These are phyloP conservation scores for Ceratobasidium papillatum DNA, from an alignment of 1,284 basidiomycete species.

Conservation along the genomic window DNA sequence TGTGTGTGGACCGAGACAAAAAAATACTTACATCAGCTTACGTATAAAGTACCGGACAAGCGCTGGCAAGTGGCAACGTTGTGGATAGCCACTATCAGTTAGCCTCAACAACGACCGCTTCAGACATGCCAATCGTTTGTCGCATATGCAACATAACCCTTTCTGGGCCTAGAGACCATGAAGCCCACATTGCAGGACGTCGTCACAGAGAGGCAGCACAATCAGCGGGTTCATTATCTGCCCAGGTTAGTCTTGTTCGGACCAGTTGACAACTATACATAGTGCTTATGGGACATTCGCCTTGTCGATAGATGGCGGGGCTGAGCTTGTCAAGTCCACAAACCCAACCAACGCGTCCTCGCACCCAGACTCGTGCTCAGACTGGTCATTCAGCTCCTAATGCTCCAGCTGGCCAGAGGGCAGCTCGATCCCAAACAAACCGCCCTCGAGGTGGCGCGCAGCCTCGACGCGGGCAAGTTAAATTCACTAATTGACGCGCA, in stretches of 20 bases:
- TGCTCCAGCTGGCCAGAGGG: not conserved
- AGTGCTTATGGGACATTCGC: not conserved
- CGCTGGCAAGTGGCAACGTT: conserved; percentile 2
- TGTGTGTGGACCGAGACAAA: too few relatives aligned
- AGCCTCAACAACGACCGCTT: not conserved
- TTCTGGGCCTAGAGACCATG: not conserved
- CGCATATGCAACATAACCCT: not conserved
- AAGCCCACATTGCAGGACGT: conserved; percentile 5
- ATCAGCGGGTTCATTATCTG: not conserved
- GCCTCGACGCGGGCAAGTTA: not conserved
- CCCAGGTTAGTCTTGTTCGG: not conserved
- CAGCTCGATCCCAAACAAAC: not conserved
- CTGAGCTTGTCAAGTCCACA: not conserved
- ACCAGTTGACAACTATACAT: too few relatives aligned
- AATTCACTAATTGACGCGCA: too few relatives aligned
- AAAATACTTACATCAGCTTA: not conserved
- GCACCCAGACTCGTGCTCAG: not conserved
- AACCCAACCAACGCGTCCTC: not conserved
- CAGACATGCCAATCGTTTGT: not conserved
- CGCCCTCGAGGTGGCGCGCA: not conserved
- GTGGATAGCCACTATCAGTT: not conserved
- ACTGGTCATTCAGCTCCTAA: not conserved
- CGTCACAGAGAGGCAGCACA: not conserved
- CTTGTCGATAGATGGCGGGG: too few relatives aligned
- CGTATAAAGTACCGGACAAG: not conserved